These are phyloP conservation scores for Candida dubliniensis DNA, from an alignment of 1,139 yeast species.

Conservation along the genomic window DNA sequence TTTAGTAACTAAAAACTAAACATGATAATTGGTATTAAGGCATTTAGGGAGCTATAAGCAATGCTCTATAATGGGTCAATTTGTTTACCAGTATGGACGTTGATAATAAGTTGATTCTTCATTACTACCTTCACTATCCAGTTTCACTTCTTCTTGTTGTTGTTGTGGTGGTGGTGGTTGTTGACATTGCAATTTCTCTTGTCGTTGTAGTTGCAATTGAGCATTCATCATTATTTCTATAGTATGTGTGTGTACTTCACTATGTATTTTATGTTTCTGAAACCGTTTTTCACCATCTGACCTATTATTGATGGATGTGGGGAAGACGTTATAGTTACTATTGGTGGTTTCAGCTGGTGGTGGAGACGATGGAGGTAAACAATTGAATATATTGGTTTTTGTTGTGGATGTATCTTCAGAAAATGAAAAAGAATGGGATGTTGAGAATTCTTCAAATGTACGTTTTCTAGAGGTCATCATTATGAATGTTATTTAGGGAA, in stretches of 20 bases:
- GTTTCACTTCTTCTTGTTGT: neutral
- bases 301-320: too few relatives aligned
- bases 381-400: too few relatives aligned
- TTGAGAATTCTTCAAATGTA: constrained; percentile 6
- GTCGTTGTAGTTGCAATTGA: constrained; percentile 15
- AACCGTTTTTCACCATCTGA: constrained; percentile 11
- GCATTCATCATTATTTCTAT: constrained; percentile 32
- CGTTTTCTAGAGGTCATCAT: constrained; percentile 12
- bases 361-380: neutral
- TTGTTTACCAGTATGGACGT: too few relatives aligned
- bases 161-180: constrained; percentile 15
- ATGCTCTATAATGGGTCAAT: too few relatives aligned
- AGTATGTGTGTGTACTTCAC: constrained; percentile 32
- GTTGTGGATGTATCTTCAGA: too few relatives aligned
- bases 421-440: neutral
- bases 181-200: constrained; percentile 12
- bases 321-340: too few relatives aligned
- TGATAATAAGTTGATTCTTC: too few relatives aligned
- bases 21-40: too few relatives aligned
- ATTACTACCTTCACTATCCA: neutral
- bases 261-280: constrained; percentile 29
- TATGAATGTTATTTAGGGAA: neutral
- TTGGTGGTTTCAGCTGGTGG: neutral
- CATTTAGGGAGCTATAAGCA: too few relatives aligned
- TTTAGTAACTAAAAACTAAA: too few relatives aligned